These are phyloP conservation scores for Zoysia japonica DNA, from an alignment of 176 grass and related monocot genomes.

Conservation along the genomic window DNA sequence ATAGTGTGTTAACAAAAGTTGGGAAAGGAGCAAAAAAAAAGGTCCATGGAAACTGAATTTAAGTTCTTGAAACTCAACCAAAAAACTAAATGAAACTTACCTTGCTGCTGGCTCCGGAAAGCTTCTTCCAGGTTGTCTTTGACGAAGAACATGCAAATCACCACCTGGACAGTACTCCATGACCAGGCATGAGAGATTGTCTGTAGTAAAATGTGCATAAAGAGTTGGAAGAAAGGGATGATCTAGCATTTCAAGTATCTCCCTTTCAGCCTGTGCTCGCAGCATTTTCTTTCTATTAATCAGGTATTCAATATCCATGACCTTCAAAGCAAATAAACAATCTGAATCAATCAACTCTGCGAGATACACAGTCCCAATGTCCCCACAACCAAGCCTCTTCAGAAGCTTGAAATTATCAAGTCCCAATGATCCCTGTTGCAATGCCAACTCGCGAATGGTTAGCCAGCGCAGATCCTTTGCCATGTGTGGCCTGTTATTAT, in stretches of 20 bases:
- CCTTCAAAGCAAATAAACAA: conserved; percentile 95
- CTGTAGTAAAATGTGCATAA: conserved; percentile 90
- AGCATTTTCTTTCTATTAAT: conserved; percentile 90
- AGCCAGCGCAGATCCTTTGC: conserved; percentile 87
- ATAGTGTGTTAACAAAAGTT: neutral
- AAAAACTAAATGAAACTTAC: conserved; percentile 37
- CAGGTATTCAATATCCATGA: conserved; percentile 97
- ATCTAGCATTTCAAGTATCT: conserved; percentile 95
- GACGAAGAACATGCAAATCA: conserved; percentile 93
- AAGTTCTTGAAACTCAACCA: no score
- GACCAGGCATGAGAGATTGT: conserved; percentile 94
- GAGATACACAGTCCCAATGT: conserved; percentile 95
- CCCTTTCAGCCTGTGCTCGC: conserved; percentile 92
- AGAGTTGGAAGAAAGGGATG: conserved; percentile 96
- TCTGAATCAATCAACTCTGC: conserved; percentile 81
- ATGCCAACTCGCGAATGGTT: conserved; percentile 58
- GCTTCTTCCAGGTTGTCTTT: conserved; percentile 77
- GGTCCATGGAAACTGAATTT: neutral
- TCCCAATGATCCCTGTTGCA: conserved; percentile 72
- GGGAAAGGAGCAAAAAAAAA: conserved; percentile 21
- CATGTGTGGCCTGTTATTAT: conserved; percentile 87
- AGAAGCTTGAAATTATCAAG: conserved; percentile 95
- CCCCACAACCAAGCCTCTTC: conserved; percentile 94
- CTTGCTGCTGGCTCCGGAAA: conserved; percentile 88
- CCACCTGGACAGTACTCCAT: conserved; percentile 99